Percentiles rank a stretch among this genome's conserved stretches.
Conservation (phyloP, 352 stramenopile genomes). For the Thalassiosira ordinaria region DNA sequence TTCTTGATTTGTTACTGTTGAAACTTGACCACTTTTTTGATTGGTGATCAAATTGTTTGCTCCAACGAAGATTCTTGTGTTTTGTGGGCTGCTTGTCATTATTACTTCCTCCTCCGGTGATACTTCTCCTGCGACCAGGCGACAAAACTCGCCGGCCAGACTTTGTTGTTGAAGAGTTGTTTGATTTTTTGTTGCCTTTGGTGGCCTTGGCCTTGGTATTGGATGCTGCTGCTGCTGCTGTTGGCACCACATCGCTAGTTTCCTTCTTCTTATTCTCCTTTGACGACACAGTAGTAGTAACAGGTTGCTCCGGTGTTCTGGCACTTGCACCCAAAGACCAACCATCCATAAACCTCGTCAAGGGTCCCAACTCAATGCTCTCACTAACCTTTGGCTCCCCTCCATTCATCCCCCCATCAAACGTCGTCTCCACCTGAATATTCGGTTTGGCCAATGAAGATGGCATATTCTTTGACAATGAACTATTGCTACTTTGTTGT, state of each 20-base stretch:
- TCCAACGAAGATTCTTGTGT: constrained; percentile 27
- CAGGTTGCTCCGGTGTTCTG: not conserved
- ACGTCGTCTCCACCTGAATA: not conserved
- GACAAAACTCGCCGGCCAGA: no score
- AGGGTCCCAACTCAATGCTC: constrained; percentile 43
- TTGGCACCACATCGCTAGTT: no score
- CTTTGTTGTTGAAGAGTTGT: no score
- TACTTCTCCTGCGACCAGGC: not conserved
- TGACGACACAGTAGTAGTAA: no score
- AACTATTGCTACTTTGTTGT: no score
- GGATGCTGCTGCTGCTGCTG: not conserved
- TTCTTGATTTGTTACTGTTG: no score
- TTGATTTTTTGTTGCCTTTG: not conserved
- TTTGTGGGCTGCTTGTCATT: no score
- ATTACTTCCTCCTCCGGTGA: not conserved
- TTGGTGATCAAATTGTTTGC: constrained; percentile 39
- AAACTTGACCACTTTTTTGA: constrained; percentile 45
- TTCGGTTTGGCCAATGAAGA: constrained; percentile 1
- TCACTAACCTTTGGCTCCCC: constrained; percentile 27
- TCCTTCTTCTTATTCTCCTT: constrained; percentile 18
- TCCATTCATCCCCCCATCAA: not conserved
- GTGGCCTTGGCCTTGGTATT: not conserved
- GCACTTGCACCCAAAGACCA: constrained; percentile 40
- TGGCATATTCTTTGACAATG: not conserved
- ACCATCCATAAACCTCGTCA: constrained; percentile 37